Evolutionary conservation across 2,329 filamentous ascomycete genomes (phyloP), one percentile per base, ranked within the genome.

Genomic region (Ophiostoma sp.): DNA sequence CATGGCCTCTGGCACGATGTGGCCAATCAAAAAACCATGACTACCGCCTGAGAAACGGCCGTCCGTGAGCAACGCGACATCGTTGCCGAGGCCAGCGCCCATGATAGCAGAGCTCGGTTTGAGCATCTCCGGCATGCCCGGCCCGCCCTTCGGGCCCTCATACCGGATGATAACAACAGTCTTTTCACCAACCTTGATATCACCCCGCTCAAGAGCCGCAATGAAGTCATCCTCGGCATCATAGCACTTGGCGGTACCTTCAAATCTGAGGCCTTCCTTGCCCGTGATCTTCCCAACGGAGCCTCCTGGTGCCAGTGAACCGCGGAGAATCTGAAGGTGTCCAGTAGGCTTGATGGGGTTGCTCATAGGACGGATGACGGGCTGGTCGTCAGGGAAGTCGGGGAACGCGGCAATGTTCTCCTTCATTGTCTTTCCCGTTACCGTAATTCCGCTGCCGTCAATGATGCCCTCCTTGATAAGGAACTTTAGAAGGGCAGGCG

Each of bases 271-370:
- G n/a, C 95, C 94, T 82, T 97, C 94, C 84, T 97, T 97, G 69
- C 94, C 94, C 0, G 94, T 97, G 81, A 97, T 97, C 83, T 97
- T 97, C 75, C 94, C 94, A 12, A 97, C 94, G 0, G 93, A 93
- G 69, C 94, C 95, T 11, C 91, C 92, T 1, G 94, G 95, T 0
- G 95, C 94, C 50, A 97, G 88, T 74, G 94, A 93, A 52, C 94
- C 94, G 75, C 91, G 90, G 39, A 97, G 87, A 77, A 97, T 97
- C 85, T 97, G 93, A 76, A 97, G 91, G 81, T 97, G 94, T 42
- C 94, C 95, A 0, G 92, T 95, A 0, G 87, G 79, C 83, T 97
- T 97, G 86, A 97, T 95, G 17, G 94, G 94, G 81, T 94, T 92
- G 80, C 87, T 87, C 63, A 97, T 84, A 3, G 92, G 90, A 6